Base-by-base conservation (phyloP, 441 rosid species). In the Aleurites moluccanus region DNA sequence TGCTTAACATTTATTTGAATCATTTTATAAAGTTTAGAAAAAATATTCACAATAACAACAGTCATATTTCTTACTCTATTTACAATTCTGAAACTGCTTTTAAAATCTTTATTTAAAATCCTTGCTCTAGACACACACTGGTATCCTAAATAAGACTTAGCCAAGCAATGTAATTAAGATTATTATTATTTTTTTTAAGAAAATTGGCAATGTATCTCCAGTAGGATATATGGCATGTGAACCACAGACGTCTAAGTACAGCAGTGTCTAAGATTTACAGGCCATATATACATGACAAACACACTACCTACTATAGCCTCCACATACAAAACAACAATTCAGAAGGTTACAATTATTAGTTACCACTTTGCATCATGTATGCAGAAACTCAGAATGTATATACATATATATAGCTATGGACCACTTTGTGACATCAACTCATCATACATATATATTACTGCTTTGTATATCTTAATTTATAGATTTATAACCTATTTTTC, bases 261-360 rank as follows among this genome's bases (percentile, higher is more conserved):
- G n/a, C n/a, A n/a, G n/a, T 2, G 11, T 65, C n/a, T 23, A 73
- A 27, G 65, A 49, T 52, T 63, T 20, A 38, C 74, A 56, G 65
- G 33, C 67, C 66, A 40, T 38, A 55, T n/a, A n/a, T n/a, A n/a
- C 67, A 72, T 45, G 75, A 61, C 57, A 72, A 18, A 4, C 60
- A 52, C 68, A 30, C 59, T 61, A 62, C 40, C 70, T 40, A 53
- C 64, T 40, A 44, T 65, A 73, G 40, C 44, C 52, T 62, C 77
- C 77, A 69, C 35, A 10, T 10, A 8, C 69, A 74, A 74, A 72
- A 47, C 67, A 80, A 83, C 74, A 75, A 78, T 69, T 25, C 25
- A 52, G 30, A 79, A 56, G 72, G 40, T 63, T 44, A 61, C 30
- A 53, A 78, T 25, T 3, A 61, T 10, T 64, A 50, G 18, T n/a